phyloP scores from a whole-genome alignment of 768 basidiomycete genomes.

The Kockovaella imperatae region DNA sequence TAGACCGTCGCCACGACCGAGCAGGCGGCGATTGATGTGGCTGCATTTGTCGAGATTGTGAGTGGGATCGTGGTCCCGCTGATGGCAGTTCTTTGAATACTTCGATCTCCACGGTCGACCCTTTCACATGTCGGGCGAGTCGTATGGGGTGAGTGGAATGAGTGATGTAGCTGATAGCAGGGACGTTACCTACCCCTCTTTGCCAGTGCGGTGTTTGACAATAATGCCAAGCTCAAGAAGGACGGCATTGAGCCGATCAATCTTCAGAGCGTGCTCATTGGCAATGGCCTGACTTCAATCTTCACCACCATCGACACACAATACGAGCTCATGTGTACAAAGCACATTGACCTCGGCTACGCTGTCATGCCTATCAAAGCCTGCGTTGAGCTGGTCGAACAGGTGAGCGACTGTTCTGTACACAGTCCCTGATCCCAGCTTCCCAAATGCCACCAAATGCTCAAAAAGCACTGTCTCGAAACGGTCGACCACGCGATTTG shows the following conservation, averaged over 20 bases:
- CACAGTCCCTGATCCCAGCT: no score
- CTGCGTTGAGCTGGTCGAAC: no score
- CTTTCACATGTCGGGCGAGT: conserved; percentile 62
- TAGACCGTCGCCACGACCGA: conserved; percentile 64
- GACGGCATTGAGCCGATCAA: conserved; percentile 54
- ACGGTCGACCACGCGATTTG: no score
- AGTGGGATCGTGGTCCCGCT: neutral
- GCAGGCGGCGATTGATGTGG: conserved; percentile 62
- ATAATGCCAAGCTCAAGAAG: conserved; percentile 52
- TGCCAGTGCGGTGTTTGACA: conserved; percentile 65
- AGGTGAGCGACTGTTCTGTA: no score
- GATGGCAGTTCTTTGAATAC: conserved; percentile 61
- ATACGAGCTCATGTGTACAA: no score
- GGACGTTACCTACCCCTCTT: conserved; percentile 47
- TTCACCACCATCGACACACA: no score
- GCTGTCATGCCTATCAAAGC: no score
- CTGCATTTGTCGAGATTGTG: conserved; percentile 58
- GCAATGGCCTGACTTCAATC: conserved; percentile 46
- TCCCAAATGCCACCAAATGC: no score
- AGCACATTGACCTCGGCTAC: no score
- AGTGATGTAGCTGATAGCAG: no score
- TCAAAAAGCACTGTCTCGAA: no score
- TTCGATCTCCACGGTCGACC: conserved; percentile 57
- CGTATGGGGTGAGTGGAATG: no score
- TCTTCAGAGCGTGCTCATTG: conserved; percentile 60